Percentiles rank a stretch among this genome's conserved stretches.
Conservation (phyloP, 257 asterid genomes). For the Salvia splendens region DNA sequence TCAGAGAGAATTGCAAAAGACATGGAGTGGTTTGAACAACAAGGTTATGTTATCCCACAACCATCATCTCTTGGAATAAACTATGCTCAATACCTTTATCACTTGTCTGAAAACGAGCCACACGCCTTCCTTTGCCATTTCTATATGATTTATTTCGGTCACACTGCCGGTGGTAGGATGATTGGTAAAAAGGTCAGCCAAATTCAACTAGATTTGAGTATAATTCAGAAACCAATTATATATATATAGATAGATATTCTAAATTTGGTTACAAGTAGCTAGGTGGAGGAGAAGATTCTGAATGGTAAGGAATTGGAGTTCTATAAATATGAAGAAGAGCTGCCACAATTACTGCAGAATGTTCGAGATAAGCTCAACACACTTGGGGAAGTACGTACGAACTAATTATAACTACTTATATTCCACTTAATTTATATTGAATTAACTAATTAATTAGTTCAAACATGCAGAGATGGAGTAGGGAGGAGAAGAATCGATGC, state of each 20-base stretch:
- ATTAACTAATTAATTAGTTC: no score
- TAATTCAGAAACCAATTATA: no score
- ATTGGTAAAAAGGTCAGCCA: conserved; percentile 70
- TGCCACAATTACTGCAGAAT: conserved; percentile 65
- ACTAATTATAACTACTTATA: not conserved
- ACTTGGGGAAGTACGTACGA: conserved; percentile 75
- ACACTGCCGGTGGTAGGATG: conserved; percentile 88
- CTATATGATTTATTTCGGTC: conserved; percentile 83
- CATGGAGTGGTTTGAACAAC: conserved; percentile 72
- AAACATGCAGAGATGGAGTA: conserved; percentile 60
- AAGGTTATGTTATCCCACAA: conserved; percentile 67
- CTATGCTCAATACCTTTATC: conserved; percentile 55
- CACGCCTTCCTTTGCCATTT: conserved; percentile 80
- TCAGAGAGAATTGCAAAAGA: conserved; percentile 59
- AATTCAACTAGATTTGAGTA: no score
- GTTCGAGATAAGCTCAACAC: conserved; percentile 71
- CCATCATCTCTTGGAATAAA: conserved; percentile 61
- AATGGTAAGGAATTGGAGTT: conserved; percentile 74
- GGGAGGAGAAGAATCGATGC: conserved; percentile 90
- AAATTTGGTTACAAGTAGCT: not conserved
- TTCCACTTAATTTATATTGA: no score
- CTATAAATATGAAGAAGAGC: conserved; percentile 82
- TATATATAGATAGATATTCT: no score
- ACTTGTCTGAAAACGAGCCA: conserved; percentile 63
- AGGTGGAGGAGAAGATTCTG: conserved; percentile 74